Conservation (phyloP, 2,329 filamentous ascomycete species). For the Hypoxylon rubiginosum region DNA sequence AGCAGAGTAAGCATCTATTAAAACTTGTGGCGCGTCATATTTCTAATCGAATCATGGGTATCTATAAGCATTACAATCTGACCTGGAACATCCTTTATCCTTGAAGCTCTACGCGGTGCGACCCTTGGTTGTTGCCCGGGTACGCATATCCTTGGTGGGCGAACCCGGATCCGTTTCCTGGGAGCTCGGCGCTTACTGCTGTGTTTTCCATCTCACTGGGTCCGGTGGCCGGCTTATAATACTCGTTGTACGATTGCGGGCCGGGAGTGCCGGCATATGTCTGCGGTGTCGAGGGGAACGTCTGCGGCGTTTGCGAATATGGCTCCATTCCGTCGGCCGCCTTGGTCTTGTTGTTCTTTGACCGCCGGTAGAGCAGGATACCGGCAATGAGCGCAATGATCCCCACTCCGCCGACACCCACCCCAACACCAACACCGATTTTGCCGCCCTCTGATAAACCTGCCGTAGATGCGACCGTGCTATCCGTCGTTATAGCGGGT, state of each 20-base stretch:
- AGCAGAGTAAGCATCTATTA: slow-evolving; percentile 9
- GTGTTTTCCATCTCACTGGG: slow-evolving; percentile 17
- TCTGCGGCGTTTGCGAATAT: slow-evolving; percentile 10
- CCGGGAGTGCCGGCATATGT: slow-evolving; percentile 4
- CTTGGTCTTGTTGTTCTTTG: slow-evolving; percentile 24
- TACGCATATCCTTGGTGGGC: slow-evolving; percentile 8
- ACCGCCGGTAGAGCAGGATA: slow-evolving; percentile 40
- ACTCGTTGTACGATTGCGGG: slow-evolving; percentile 9
- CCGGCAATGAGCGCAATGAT: slow-evolving; percentile 36
- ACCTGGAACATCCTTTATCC: slow-evolving; percentile 9
- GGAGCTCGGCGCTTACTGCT: slow-evolving; percentile 17
- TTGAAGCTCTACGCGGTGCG: slow-evolving; percentile 19
- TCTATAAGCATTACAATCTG: slow-evolving; percentile 5
- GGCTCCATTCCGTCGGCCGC: slow-evolving; percentile 19
- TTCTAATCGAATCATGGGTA: slow-evolving; percentile 8
- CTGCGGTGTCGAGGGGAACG: slow-evolving; percentile 10
- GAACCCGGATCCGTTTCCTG: slow-evolving; percentile 12
- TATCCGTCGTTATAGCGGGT: slow-evolving; percentile 9
- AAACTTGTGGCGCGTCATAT: slow-evolving; percentile 4
- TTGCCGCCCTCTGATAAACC: slow-evolving; percentile 35
- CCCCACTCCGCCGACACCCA: slow-evolving; percentile 38
- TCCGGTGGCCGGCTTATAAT: slow-evolving; percentile 21
- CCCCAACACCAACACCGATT: slow-evolving; percentile 42
- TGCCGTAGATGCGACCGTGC: not conserved
- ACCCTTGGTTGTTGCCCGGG: not conserved